Evolutionary conservation across 2,329 filamentous ascomycete genomes (phyloP).

Genomic region (Aureobasidium leucospermi): DNA sequence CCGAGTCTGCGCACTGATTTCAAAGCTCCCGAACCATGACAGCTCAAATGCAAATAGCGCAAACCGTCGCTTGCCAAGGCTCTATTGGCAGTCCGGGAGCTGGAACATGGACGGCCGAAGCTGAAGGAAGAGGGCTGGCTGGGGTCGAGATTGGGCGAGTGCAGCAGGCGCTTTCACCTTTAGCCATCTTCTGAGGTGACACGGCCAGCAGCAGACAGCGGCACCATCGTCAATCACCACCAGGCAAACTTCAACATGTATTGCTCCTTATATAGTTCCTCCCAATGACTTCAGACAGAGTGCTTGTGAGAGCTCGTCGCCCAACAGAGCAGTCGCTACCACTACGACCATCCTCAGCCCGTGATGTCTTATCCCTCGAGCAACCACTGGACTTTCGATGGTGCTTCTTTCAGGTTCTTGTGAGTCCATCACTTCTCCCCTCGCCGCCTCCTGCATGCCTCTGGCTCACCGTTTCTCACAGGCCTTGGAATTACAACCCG

Average conservation of each 20-base stretch:
- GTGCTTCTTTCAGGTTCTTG: background rate
- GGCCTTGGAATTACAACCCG: background rate
- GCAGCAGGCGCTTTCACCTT: background rate
- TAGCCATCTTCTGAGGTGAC: background rate
- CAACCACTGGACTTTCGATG: background rate
- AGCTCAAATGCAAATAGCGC: background rate
- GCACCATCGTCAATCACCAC: background rate
- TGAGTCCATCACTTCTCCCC: background rate
- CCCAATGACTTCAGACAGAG: background rate
- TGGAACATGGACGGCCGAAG: constrained; percentile 2
- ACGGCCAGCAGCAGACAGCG: constrained; percentile 2
- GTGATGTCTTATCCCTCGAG: constrained; percentile 1
- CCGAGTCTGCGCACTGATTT: background rate
- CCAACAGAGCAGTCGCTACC: background rate
- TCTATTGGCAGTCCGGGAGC: background rate
- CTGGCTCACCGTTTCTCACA: background rate
- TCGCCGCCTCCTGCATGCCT: background rate
- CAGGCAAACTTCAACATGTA: constrained; percentile 1
- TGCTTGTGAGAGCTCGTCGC: background rate
- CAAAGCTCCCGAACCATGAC: background rate
- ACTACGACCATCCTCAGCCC: background rate
- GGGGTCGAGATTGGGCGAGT: background rate
- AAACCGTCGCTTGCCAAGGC: constrained; percentile 6
- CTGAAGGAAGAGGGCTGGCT: background rate
- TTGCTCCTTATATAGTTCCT: background rate